Percentiles rank a stretch among this genome's conserved stretches.
phyloP scores from a whole-genome alignment of 2,329 filamentous ascomycete genomes.

The Aspergillus novoparasiticus region DNA sequence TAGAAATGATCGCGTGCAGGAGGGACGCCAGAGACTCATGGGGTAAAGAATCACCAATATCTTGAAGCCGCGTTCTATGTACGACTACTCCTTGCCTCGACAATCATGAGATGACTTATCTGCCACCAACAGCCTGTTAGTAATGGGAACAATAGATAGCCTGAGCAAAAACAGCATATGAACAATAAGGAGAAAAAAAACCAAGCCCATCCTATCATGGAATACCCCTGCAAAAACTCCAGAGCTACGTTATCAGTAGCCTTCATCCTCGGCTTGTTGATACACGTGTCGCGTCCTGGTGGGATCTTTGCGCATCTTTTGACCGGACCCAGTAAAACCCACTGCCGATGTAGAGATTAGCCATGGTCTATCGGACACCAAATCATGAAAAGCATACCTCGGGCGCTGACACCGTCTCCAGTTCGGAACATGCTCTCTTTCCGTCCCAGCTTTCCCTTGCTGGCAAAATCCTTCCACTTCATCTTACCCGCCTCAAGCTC shows the following conservation, averaged over 20 bases:
- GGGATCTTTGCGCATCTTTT: conserved; percentile 91
- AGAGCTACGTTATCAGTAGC: conserved; percentile 31
- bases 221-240: conserved; percentile 14
- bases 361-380: conserved; percentile 1
- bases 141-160: conserved; percentile 24
- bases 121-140: conserved; percentile 32
- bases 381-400: conserved; percentile 62
- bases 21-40: conserved; percentile 20
- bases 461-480: conserved; percentile 92
- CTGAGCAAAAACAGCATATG: conserved; percentile 15
- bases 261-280: conserved; percentile 73
- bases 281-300: conserved; percentile 83
- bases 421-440: conserved; percentile 98
- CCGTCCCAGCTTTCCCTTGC: conserved; percentile 70
- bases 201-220: conserved; percentile 8
- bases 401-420: conserved; percentile 78
- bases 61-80: conserved; percentile 20
- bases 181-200: conserved; percentile 16
- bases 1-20: conserved; percentile 13
- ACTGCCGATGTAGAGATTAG: conserved; percentile 58
- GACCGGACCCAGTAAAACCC: conserved; percentile 92
- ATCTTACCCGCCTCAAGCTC: conserved; percentile 87
- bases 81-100: conserved; percentile 22
- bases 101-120: conserved; percentile 25
- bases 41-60: conserved; percentile 14